Evolutionary conservation across 2,329 filamentous ascomycete genomes (phyloP).

Genomic region (Aspergillus fumigatiaffinis): DNA sequence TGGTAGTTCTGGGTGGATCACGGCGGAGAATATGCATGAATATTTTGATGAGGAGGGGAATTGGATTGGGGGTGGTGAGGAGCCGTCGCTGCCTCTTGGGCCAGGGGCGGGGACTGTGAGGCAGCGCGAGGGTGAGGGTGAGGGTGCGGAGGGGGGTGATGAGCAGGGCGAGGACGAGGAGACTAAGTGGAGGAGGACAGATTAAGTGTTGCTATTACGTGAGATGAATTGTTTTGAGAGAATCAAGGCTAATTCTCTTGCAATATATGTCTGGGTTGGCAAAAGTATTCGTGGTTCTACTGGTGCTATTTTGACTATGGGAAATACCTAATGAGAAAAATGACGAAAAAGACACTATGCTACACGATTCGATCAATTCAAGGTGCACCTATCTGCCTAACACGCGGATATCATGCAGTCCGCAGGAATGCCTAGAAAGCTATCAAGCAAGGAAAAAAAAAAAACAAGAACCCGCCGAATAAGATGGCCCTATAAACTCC

Average conservation of each 20-base stretch:
- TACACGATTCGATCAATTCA: conserved; percentile 2
- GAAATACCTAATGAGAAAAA: neutral
- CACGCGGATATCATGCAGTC: conserved; percentile 13
- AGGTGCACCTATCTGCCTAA: conserved; percentile 20
- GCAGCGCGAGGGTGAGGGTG: conserved; percentile 52
- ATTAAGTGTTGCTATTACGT: conserved; percentile 18
- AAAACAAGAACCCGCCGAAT: neutral
- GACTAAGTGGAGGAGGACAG: conserved; percentile 53
- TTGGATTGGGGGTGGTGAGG: conserved; percentile 58
- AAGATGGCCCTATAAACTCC: neutral
- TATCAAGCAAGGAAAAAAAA: conserved; percentile 5
- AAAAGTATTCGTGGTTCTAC: no score
- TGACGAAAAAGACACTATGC: neutral
- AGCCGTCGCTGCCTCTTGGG: conserved; percentile 36
- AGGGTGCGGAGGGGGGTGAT: conserved; percentile 38
- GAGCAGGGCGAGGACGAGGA: conserved; percentile 39
- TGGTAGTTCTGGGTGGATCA: conserved; percentile 59
- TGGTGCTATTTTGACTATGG: no score
- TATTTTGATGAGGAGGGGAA: conserved; percentile 80
- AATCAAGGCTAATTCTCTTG: no score
- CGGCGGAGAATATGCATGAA: conserved; percentile 81
- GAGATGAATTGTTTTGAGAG: no score
- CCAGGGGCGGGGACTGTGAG: conserved; percentile 64
- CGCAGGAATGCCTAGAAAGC: neutral
- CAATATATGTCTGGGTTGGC: no score